These are phyloP conservation scores for Candida sanyaensis DNA, from an alignment of 1,139 yeast genomes.

Conservation along the genomic window DNA sequence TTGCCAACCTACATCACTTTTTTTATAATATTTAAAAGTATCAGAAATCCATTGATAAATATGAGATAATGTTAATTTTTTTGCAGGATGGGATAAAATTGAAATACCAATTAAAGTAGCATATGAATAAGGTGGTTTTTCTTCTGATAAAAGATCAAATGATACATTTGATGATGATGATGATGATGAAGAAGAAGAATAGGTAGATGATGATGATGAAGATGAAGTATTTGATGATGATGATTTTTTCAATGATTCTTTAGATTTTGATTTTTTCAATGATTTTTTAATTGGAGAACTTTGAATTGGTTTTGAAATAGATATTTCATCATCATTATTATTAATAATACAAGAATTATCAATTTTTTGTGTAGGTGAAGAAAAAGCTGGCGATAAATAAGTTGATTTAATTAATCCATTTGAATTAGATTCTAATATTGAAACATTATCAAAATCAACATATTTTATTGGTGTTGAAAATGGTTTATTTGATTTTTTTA, in stretches of 20 bases:
- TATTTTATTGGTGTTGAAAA: slow-evolving; percentile 12
- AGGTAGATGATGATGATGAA: slow-evolving; percentile 19
- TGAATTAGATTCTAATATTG: slow-evolving; percentile 7
- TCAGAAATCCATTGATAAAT: slow-evolving; percentile 92
- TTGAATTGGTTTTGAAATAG: slow-evolving; percentile 3
- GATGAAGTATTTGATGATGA: slow-evolving; percentile 4
- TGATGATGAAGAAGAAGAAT: slow-evolving; percentile 9
- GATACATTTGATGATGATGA: slow-evolving; percentile 3
- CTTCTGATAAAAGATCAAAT: slow-evolving; percentile 44
- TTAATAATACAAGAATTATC: not conserved
- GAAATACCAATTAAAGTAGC: slow-evolving; percentile 96
- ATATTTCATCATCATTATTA: not conserved
- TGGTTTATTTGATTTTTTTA: slow-evolving; percentile 1
- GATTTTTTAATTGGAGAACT: slow-evolving; percentile 19
- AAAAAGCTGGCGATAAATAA: slow-evolving; percentile 50
- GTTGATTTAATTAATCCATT: slow-evolving; percentile 15
- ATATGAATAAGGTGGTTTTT: slow-evolving; percentile 91
- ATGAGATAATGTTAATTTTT: slow-evolving; percentile 82
- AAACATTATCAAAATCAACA: slow-evolving; percentile 7
- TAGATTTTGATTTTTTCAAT: slow-evolving; percentile 28
- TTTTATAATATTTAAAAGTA: slow-evolving; percentile 80
- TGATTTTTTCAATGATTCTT: slow-evolving; percentile 5
- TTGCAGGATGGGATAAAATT: slow-evolving; percentile 77
- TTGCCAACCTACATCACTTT: slow-evolving; percentile 93
- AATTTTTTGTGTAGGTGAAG: slow-evolving; percentile 40